Evolutionary conservation across 2,329 filamentous ascomycete genomes (phyloP).

Genomic region (Didymella lethalis): DNA sequence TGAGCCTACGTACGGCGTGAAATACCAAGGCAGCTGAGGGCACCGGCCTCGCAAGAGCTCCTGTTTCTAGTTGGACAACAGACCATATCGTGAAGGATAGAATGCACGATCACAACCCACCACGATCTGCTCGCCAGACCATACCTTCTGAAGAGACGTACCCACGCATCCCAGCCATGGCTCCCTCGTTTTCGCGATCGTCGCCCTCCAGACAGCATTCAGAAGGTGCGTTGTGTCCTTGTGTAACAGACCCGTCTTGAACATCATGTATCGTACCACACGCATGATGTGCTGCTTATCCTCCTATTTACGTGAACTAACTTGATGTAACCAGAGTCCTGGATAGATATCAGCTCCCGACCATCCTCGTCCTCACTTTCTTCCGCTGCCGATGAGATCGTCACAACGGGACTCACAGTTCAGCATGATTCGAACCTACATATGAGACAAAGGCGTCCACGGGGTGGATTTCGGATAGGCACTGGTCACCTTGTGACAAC

Average conservation of each 20-base stretch:
- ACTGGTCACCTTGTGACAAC: constrained; percentile 54
- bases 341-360: constrained; percentile 92
- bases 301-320: constrained; percentile 24
- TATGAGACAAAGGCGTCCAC: constrained; percentile 62
- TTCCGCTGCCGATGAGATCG: constrained; percentile 83
- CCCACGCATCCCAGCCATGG: constrained; percentile 32
- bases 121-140: constrained; percentile 33
- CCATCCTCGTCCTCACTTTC: constrained; percentile 93
- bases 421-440: constrained; percentile 69
- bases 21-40: constrained; percentile 12
- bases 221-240: constrained; percentile 33
- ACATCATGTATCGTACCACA: neutral
- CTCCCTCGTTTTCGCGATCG: constrained; percentile 27
- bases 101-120: constrained; percentile 43
- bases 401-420: constrained; percentile 85
- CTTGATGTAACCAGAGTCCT: constrained; percentile 74
- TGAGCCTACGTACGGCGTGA: constrained; percentile 24
- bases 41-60: constrained; percentile 25
- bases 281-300: neutral
- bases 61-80: constrained; percentile 1
- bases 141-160: constrained; percentile 27
- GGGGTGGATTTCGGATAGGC: constrained; percentile 47
- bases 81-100: neutral
- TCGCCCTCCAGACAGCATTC: constrained; percentile 38
- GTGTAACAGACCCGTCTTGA: neutral